These are phyloP conservation scores for Smallanthus sonchifolius DNA, from an alignment of 129 eudicot species.

Conservation along the genomic window DNA sequence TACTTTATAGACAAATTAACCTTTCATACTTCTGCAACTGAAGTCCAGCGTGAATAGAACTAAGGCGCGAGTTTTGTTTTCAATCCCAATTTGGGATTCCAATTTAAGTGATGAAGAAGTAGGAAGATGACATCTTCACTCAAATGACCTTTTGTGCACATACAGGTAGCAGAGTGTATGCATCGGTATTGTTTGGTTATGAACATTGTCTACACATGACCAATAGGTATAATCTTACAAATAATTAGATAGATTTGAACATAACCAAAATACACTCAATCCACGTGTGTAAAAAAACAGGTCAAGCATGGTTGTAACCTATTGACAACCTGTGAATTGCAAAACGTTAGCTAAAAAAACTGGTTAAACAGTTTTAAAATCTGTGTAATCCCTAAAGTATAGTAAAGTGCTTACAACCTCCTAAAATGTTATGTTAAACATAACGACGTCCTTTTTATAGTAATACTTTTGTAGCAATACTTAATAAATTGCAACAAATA, in stretches of 20 bases:
- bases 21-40: no score
- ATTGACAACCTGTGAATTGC: not conserved
- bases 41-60: no score
- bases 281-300: not conserved
- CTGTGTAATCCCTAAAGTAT: not conserved
- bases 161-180: constrained; percentile 70
- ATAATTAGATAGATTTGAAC: not conserved
- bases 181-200: constrained; percentile 68
- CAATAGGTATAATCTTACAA: not conserved
- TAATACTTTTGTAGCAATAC: not conserved
- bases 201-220: constrained; percentile 42
- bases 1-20: no score
- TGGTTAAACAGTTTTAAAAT: not conserved
- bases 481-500: not conserved
- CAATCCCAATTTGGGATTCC: constrained; percentile 64
- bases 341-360: not conserved
- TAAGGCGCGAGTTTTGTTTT: no score
- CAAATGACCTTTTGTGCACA: constrained; percentile 76
- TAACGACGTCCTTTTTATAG: not conserved
- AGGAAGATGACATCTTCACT: constrained; percentile 78
- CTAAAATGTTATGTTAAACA: not conserved
- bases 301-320: not conserved
- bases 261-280: not conserved
- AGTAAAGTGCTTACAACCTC: not conserved
- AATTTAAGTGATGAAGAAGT: constrained; percentile 64